These are phyloP conservation scores for Globisporangium nagaii DNA, from an alignment of 352 stramenopile species.

Conservation along the genomic window DNA sequence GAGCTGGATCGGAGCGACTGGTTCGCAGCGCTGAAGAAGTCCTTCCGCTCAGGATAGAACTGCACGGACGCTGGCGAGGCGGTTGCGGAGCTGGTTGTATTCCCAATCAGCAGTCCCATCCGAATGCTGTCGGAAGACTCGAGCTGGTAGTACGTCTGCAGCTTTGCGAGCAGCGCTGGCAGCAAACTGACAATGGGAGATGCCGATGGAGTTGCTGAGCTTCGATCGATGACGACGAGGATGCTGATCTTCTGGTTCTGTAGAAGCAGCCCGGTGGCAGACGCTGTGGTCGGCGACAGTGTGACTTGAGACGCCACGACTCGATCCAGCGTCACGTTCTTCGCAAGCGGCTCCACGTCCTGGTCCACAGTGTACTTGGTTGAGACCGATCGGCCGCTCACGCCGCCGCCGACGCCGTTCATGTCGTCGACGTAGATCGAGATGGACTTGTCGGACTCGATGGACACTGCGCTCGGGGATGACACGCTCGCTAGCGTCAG, in stretches of 20 bases:
- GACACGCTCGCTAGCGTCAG: constrained; percentile 15
- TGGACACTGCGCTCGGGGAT: constrained; percentile 17
- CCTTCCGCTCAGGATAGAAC: constrained; percentile 9
- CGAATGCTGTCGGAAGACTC: constrained; percentile 18
- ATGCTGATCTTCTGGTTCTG: constrained; percentile 34
- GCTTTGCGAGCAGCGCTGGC: constrained; percentile 25
- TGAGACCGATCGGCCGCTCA: not conserved
- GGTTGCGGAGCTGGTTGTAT: constrained; percentile 4
- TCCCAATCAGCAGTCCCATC: constrained; percentile 22
- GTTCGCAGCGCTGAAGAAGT: constrained; percentile 17
- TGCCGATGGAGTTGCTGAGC: constrained; percentile 8
- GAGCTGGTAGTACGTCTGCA: constrained; percentile 28
- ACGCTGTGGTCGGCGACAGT: constrained; percentile 15
- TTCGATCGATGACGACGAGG: constrained; percentile 39
- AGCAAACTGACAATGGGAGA: constrained; percentile 22
- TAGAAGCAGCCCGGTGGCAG: constrained; percentile 11
- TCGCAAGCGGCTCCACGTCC: constrained; percentile 8
- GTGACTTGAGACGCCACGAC: constrained; percentile 23
- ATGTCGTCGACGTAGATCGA: constrained; percentile 49
- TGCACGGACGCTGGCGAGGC: not conserved
- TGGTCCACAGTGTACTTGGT: constrained; percentile 22
- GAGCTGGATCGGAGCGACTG: not conserved
- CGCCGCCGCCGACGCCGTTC: constrained; percentile 23
- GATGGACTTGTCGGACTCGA: constrained; percentile 24
- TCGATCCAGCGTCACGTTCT: constrained; percentile 27